phyloP scores from a whole-genome alignment of 345 rosid genomes.

The Bruguiera gymnorhiza region DNA sequence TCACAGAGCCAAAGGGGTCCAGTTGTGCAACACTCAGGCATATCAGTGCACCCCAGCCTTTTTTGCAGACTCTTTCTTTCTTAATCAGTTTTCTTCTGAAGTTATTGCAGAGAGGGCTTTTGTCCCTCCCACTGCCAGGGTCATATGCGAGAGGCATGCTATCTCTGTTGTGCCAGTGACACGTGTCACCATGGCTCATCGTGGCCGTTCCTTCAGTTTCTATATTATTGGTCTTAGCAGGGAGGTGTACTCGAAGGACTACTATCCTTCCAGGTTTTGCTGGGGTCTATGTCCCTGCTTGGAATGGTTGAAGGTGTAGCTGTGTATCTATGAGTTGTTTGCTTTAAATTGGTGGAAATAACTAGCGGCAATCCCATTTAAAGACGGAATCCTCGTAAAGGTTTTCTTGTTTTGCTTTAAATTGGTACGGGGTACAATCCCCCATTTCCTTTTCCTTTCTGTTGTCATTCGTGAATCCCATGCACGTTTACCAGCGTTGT shows the following conservation, averaged over 20 bases:
- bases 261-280: slow-evolving; percentile 81
- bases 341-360: no score
- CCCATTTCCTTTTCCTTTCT: no score
- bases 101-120: slow-evolving; percentile 72
- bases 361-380: no score
- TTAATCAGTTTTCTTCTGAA: slow-evolving; percentile 84
- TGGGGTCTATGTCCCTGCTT: slow-evolving; percentile 96
- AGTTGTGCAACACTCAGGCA: slow-evolving; percentile 92
- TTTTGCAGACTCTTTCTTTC: slow-evolving; percentile 89
- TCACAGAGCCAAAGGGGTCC: slow-evolving; percentile 88
- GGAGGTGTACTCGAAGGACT: slow-evolving; percentile 88
- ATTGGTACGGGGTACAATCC: no score
- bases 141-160: slow-evolving; percentile 83
- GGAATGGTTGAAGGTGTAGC: slow-evolving; percentile 75
- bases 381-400: no score
- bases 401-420: no score
- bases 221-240: slow-evolving; percentile 79
- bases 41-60: slow-evolving; percentile 82
- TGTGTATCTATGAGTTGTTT: no score
- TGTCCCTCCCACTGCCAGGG: slow-evolving; percentile 66
- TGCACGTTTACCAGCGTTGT: no score
- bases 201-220: slow-evolving; percentile 69
- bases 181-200: slow-evolving; percentile 78
- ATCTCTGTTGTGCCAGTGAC: slow-evolving; percentile 92
- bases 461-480: no score